phyloP scores from a whole-genome alignment of 2,329 filamentous ascomycete species.

The Biscogniauxia marginata region DNA sequence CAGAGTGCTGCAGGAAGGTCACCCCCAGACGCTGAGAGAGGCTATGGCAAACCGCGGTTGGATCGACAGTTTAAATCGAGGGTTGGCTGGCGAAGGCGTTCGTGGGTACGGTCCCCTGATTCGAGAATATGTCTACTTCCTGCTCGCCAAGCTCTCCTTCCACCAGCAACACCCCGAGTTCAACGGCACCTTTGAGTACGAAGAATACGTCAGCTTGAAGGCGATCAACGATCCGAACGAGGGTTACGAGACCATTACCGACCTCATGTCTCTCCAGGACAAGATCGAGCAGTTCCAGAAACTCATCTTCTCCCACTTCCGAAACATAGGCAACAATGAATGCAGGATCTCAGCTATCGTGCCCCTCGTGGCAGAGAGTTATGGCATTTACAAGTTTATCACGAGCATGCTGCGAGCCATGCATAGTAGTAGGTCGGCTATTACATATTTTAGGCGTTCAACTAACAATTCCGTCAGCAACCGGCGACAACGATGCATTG shows the following conservation, averaged over 20 bases:
- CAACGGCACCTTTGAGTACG: slow-evolving; percentile 98
- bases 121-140: slow-evolving; percentile 93
- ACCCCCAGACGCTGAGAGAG: slow-evolving; percentile 82
- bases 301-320: slow-evolving; percentile 95
- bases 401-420: slow-evolving; percentile 99
- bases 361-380: slow-evolving; percentile 93
- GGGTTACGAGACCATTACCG: slow-evolving; percentile 93
- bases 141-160: slow-evolving; percentile 93
- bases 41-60: slow-evolving; percentile 85
- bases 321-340: slow-evolving; percentile 88
- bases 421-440: slow-evolving; percentile 74
- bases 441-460: slow-evolving; percentile 9
- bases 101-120: slow-evolving; percentile 91
- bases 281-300: slow-evolving; percentile 99
- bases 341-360: slow-evolving; percentile 93
- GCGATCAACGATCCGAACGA: slow-evolving; percentile 98
- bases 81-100: slow-evolving; percentile 77
- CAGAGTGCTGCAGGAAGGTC: slow-evolving; percentile 95
- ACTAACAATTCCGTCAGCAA: slow-evolving; percentile 52
- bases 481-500: slow-evolving; percentile 89
- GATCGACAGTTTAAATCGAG: slow-evolving; percentile 89
- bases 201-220: slow-evolving; percentile 97
- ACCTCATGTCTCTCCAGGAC: slow-evolving; percentile 94
- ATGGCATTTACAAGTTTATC: slow-evolving; percentile 99
- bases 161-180: slow-evolving; percentile 97